phyloP scores from a whole-genome alignment of 2,329 filamentous ascomycete species.

The Cryphonectria japonica region DNA sequence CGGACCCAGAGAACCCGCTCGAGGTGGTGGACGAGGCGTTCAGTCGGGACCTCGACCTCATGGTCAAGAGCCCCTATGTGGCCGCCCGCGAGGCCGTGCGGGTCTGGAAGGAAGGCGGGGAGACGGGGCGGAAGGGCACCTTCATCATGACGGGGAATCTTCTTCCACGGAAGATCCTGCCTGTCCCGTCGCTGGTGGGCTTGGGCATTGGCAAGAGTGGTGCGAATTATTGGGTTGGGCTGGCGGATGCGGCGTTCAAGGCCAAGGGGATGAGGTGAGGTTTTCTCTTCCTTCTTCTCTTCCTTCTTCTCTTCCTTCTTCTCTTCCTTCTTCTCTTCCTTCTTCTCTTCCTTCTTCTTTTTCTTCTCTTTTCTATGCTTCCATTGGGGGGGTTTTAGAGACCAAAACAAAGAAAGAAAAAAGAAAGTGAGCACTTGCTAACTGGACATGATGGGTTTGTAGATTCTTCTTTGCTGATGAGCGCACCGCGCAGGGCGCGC shows the following conservation, averaged over 20 bases:
- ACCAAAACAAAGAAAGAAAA: neutral
- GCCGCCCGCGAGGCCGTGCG: conserved; percentile 25
- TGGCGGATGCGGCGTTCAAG: conserved; percentile 25
- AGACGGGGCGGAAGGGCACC: conserved; percentile 16
- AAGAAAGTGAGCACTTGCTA: neutral
- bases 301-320: neutral
- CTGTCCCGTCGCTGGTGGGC: conserved; percentile 10
- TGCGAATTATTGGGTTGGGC: conserved; percentile 22
- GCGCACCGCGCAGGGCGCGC: conserved; percentile 23
- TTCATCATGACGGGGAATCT: conserved; percentile 29
- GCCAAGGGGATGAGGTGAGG: conserved; percentile 28
- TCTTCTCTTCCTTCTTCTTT: no score
- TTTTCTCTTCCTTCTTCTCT: neutral
- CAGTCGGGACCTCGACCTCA: conserved; percentile 19
- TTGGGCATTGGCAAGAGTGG: conserved; percentile 26
- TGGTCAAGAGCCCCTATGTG: conserved; percentile 25
- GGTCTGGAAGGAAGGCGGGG: conserved; percentile 19
- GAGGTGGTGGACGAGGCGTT: conserved; percentile 18
- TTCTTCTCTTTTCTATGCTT: neutral
- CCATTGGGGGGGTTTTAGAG: neutral
- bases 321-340: neutral
- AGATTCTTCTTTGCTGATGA: conserved; percentile 32
- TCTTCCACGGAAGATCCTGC: conserved; percentile 16
- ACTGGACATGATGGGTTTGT: neutral
- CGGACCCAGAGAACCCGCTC: conserved; percentile 26